A percentile compares a stretch with the other conserved stretches of the same genome.
phyloP scores from a whole-genome alignment of 1,284 basidiomycete genomes.

The Sporisorium reilianum region DNA sequence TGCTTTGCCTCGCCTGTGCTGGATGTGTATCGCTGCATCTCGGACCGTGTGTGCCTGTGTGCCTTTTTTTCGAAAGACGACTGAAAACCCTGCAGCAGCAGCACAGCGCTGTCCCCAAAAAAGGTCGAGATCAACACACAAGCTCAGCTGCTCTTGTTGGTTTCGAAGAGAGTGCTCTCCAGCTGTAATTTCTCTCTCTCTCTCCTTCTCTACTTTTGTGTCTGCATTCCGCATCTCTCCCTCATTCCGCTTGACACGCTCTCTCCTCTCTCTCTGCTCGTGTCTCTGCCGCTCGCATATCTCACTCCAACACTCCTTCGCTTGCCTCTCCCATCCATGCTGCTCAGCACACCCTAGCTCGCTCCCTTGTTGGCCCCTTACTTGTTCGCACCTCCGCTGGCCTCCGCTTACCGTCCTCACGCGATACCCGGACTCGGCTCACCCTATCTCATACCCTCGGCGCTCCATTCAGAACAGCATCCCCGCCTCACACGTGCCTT shows the following conservation, averaged over 20 bases:
- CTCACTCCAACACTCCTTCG: slow-evolving; percentile 1
- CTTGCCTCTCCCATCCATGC: background rate
- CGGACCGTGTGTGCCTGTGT: background rate
- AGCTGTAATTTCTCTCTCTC: background rate
- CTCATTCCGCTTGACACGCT: background rate
- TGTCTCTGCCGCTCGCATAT: slow-evolving; percentile 1
- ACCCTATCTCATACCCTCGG: background rate
- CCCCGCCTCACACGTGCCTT: background rate
- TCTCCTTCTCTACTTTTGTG: background rate
- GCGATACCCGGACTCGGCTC: background rate
- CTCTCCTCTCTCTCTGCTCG: background rate
- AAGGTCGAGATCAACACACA: slow-evolving; percentile 1
- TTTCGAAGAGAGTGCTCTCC: too few species aligned
- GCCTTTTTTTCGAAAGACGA: background rate
- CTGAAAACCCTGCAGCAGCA: slow-evolving; percentile 5
- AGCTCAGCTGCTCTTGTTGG: too few species aligned
- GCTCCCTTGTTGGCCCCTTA: slow-evolving; percentile 3
- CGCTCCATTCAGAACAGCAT: background rate
- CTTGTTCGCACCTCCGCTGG: slow-evolving; percentile 1
- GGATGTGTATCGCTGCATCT: slow-evolving; percentile 1
- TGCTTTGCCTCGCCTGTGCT: background rate
- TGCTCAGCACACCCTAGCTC: background rate
- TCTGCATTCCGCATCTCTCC: slow-evolving; percentile 6
- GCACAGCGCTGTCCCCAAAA: background rate
- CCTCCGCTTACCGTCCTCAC: background rate